Percentiles rank a stretch among this genome's conserved stretches.
These are phyloP conservation scores for Salvia hispanica DNA, from an alignment of 257 asterid species.

Conservation along the genomic window DNA sequence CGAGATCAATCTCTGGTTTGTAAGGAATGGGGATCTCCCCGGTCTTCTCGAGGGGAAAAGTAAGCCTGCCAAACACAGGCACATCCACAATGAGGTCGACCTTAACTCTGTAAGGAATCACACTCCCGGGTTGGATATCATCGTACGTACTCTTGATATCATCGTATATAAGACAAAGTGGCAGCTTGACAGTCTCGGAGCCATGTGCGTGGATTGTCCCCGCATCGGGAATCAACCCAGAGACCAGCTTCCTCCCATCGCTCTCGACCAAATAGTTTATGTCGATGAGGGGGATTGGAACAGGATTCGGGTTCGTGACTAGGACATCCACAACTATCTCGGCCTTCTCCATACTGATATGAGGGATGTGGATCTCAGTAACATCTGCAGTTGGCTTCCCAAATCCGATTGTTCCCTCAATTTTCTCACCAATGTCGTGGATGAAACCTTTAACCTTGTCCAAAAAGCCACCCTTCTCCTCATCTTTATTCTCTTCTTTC, in stretches of 20 bases:
- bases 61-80: conserved; percentile 81
- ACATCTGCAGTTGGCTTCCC: conserved; percentile 98
- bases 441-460: conserved; percentile 83
- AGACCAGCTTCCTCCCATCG: conserved; percentile 78
- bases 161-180: conserved; percentile 59
- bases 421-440: conserved; percentile 87
- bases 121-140: conserved; percentile 77
- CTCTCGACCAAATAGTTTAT: conserved; percentile 83
- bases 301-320: conserved; percentile 77
- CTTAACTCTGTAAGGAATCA: conserved; percentile 77
- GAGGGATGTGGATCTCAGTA: conserved; percentile 66
- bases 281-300: conserved; percentile 91
- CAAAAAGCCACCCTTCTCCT: conserved; percentile 72
- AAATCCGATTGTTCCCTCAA: conserved; percentile 83
- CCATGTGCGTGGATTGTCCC: conserved; percentile 90
- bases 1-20: conserved; percentile 81
- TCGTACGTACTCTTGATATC: conserved; percentile 74
- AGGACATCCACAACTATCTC: conserved; percentile 76
- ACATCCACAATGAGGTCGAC: conserved; percentile 89
- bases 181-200: conserved; percentile 84
- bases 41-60: conserved; percentile 80
- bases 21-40: conserved; percentile 89
- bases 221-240: conserved; percentile 93
- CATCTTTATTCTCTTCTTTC: conserved; percentile 59
- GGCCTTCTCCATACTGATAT: conserved; percentile 76